phyloP scores from a whole-genome alignment of 2,329 filamentous ascomycete genomes.

The Fusarium kyushuense region DNA sequence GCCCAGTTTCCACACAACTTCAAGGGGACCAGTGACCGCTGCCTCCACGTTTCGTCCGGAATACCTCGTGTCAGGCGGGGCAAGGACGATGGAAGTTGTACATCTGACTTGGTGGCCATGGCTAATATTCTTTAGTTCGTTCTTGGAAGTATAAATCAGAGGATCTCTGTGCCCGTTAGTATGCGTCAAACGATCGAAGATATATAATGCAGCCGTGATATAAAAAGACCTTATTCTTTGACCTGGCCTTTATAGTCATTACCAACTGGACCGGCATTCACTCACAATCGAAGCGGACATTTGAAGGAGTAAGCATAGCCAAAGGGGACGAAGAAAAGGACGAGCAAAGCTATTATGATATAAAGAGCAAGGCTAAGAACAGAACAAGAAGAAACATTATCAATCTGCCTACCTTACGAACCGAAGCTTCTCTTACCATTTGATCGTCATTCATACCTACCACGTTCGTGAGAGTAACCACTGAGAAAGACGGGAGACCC shows the following conservation, averaged over 20 bases:
- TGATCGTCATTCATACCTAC: conserved; percentile 37
- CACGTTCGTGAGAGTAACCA: conserved; percentile 30
- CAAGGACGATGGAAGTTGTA: conserved; percentile 44
- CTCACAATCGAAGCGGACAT: conserved; percentile 3
- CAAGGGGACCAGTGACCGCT: conserved; percentile 34
- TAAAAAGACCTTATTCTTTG: conserved; percentile 31
- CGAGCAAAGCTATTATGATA: conserved; percentile 12
- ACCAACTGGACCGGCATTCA: conserved; percentile 6
- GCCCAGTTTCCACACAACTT: conserved; percentile 24
- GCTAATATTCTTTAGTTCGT: conserved; percentile 46
- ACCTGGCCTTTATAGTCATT: conserved; percentile 21
- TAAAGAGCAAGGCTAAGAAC: conserved; percentile 41
- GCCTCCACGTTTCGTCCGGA: conserved; percentile 32
- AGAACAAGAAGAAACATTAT: conserved; percentile 36
- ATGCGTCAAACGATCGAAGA: conserved; percentile 29
- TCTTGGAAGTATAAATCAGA: conserved; percentile 47
- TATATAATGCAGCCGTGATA: conserved; percentile 47
- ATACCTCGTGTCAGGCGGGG: conserved; percentile 42
- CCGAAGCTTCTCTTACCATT: conserved; percentile 17
- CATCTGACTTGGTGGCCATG: conserved; percentile 42
- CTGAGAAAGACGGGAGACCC: conserved; percentile 29
- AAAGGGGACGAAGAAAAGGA: conserved; percentile 34
- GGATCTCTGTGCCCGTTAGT: conserved; percentile 33
- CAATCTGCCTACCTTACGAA: conserved; percentile 22
- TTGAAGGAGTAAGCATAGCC: conserved; percentile 42